A percentile compares a stretch with the other conserved stretches of the same genome.
Conservation (phyloP, 768 basidiomycete species). For the Pleurotus giganteus region DNA sequence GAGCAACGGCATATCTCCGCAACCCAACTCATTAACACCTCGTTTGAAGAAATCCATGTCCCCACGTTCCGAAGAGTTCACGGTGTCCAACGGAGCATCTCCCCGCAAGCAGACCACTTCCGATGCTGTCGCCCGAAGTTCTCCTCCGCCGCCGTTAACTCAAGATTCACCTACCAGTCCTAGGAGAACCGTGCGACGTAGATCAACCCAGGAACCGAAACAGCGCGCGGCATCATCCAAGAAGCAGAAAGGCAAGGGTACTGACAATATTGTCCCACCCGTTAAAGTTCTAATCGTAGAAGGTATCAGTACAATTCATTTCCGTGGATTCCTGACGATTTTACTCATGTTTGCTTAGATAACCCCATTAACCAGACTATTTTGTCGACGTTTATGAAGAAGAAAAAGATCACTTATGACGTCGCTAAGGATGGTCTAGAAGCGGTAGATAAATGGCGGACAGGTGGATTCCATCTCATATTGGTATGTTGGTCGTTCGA, state of each 20-base stretch:
- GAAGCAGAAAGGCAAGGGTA: conserved; percentile 49
- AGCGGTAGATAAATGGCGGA: conserved; percentile 93
- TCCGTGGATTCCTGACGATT: neutral
- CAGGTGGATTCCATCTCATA: conserved; percentile 92
- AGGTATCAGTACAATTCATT: conserved; percentile 52
- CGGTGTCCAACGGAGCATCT: neutral
- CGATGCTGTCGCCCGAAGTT: conserved; percentile 7
- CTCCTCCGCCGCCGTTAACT: conserved; percentile 13
- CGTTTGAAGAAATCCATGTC: conserved; percentile 2
- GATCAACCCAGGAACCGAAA: conserved; percentile 21
- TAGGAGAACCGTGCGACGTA: conserved; percentile 20
- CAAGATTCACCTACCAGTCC: conserved; percentile 3
- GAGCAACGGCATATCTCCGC: conserved; percentile 1
- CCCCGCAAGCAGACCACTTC: conserved; percentile 3
- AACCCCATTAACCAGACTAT: conserved; percentile 99
- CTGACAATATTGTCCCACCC: conserved; percentile 84
- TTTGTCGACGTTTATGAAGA: conserved; percentile 93
- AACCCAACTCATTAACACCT: conserved; percentile 6
- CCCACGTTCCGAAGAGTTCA: conserved; percentile 6
- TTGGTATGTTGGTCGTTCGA: conserved; percentile 61
- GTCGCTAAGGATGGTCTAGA: conserved; percentile 94
- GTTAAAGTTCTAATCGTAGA: conserved; percentile 98
- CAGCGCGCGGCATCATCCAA: conserved; percentile 36
- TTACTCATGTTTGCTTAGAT: conserved; percentile 40
- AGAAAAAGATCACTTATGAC: conserved; percentile 93